phyloP scores from a whole-genome alignment of 2,329 filamentous ascomycete genomes.

The Ophiostoma angusticollis region DNA sequence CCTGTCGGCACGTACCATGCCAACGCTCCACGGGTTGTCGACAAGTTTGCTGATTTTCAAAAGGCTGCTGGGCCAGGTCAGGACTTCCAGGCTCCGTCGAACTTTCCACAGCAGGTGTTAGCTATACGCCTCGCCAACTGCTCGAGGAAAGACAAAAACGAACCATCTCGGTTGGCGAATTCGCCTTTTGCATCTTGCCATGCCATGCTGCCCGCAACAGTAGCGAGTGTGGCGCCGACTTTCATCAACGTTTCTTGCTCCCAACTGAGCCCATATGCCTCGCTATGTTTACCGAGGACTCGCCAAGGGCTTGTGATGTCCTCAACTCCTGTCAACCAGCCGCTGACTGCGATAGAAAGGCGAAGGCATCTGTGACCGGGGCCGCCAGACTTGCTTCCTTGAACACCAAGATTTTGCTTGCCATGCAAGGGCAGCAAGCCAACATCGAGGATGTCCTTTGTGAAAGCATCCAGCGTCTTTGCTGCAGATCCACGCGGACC shows the following conservation, averaged over 20 bases:
- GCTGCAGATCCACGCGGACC: slow-evolving; percentile 62
- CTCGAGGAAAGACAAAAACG: slow-evolving; percentile 15
- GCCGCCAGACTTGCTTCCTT: slow-evolving; percentile 37
- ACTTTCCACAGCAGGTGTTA: slow-evolving; percentile 1
- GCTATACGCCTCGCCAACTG: neutral
- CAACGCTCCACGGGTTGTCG: slow-evolving; percentile 70
- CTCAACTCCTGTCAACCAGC: slow-evolving; percentile 62
- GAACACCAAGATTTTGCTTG: slow-evolving; percentile 26
- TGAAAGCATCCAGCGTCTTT: slow-evolving; percentile 80
- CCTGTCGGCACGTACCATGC: slow-evolving; percentile 65
- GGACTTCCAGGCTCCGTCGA: slow-evolving; percentile 2
- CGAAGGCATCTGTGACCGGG: slow-evolving; percentile 56
- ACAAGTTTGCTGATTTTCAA: slow-evolving; percentile 60
- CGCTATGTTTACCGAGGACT: slow-evolving; percentile 56
- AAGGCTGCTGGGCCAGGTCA: slow-evolving; percentile 45
- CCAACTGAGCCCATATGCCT: slow-evolving; percentile 75
- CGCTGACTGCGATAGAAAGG: slow-evolving; percentile 70
- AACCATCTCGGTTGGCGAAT: slow-evolving; percentile 34
- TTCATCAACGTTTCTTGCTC: slow-evolving; percentile 67
- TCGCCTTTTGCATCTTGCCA: slow-evolving; percentile 56
- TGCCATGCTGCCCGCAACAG: slow-evolving; percentile 65
- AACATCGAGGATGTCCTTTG: slow-evolving; percentile 78
- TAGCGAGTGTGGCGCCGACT: slow-evolving; percentile 64
- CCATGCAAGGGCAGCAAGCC: slow-evolving; percentile 65
- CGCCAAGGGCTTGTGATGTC: slow-evolving; percentile 70